Base-by-base conservation (phyloP, 2,329 filamentous ascomycete species). In the Pleomassaria siparia region DNA sequence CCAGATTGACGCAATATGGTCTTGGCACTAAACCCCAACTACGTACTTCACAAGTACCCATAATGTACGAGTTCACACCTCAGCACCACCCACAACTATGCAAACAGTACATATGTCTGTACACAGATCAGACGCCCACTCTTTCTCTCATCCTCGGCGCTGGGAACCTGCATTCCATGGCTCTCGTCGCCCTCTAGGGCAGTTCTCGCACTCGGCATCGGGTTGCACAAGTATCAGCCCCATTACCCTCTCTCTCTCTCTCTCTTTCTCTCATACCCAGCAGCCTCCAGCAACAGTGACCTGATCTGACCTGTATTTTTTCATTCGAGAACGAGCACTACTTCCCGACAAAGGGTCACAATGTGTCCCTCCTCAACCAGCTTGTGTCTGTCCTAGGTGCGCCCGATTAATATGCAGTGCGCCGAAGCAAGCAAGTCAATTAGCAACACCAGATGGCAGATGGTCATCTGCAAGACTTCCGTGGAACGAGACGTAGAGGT, bases 151-250 rank as follows among this genome's bases (percentile, higher is more conserved):
- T 9, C 20, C 18, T 9, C 35, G 24, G 35, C 20, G 18, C 35
- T 37, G 20, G 18, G 35, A 20, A 37, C 35, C 35, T 37, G 35
- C 35, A 37, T 37, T 15, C 8, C 3, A 6, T 20, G 6, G 32
- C 32, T 7, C 32, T 20, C 35, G n/a, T 22, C 20, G 20, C 35
- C 12, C 10, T 24, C n/a, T 20, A 12, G 35, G 20, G 35, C 30
- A 20, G n/a, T 25, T 44, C 28, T 26, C 42, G 32, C 30, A 25
- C 42, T 37, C 42, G 42, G 29, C 41, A 33, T 28, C 20, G 28
- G 16, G 41, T 35, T 35, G 41, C 29, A 43, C 41, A 43, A n/a
- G 41, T 43, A 28, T 43, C 41, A 43, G 41, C 41, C 41, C 28
- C 41, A 11, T 35, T 6, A 16, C 6, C 12, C 25, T 26, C 12